Evolutionary conservation across 2,329 filamentous ascomycete species (phyloP), one percentile per base, ranked within the genome.

Genomic region (Ceratocystis huliohia): DNA sequence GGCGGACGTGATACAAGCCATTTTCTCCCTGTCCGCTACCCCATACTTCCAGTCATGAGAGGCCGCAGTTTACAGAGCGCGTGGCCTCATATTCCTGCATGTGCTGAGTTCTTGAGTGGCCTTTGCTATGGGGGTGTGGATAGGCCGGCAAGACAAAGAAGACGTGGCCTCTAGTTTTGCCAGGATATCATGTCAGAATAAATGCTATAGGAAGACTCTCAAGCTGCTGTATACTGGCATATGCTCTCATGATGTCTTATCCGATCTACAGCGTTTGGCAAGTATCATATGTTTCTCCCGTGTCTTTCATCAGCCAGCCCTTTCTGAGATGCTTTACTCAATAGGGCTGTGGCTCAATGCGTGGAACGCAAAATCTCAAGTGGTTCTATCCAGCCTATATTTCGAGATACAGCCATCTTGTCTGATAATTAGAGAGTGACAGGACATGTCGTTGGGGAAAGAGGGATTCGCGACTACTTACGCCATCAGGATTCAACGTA

Each of bases 261-360:
- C 48, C 25, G 22, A 53, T 53, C 20, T 53, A 53, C 8, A 28
- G 22, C 48, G 48, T 53, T 53, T 53, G 20, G 48, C 48, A 33
- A 37, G 6, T 17, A n/a, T 37, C 25, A n/a, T 17, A 6, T n/a
- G 28, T 59, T 17, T 59, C 56, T 59, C 56, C 4, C 10, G 17
- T 59, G 56, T 59, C 56, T 59, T 59, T 59, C 17, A 59, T 59
- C 56, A 59, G 56, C 56, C 28, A n/a, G 28, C 22, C 10, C 7
- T 25, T 22, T 15, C 50, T 25, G n/a, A n/a, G 48, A 48, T 48
- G 20, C 20, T 53, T 28, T 28, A 2, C 48, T 28, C 10, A 15
- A 53, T 28, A 13, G 10, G 7, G 25, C 56, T 33, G 17, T 59
- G 30, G 20, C 28, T 59, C 56, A 30, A n/a, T n/a, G 22, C 6